Percentiles rank a stretch among this genome's conserved stretches.
Conservation (phyloP, 768 basidiomycete genomes). For the Tricholoma terreum region DNA sequence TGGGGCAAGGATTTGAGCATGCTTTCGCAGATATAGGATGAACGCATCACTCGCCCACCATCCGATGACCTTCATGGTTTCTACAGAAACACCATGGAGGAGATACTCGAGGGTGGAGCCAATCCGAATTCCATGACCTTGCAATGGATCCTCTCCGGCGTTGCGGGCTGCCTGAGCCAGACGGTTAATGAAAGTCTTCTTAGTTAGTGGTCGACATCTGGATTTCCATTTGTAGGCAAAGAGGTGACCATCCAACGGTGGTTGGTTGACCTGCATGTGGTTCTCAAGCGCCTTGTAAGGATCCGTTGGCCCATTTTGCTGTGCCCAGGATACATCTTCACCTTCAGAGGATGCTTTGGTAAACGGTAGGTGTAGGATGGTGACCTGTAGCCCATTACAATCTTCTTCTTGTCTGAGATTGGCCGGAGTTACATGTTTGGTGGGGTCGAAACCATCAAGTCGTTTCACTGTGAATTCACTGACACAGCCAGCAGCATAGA, state of each 20-base stretch:
- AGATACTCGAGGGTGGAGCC: no score
- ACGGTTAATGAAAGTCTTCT: no score
- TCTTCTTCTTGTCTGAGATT: background rate
- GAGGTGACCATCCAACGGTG: background rate
- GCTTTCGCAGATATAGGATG: constrained; percentile 4
- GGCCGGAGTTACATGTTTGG: background rate
- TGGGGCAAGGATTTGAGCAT: constrained; percentile 11
- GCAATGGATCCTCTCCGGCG: background rate
- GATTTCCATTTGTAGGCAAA: no score
- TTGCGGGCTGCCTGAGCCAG: background rate
- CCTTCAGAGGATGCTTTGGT: constrained; percentile 11
- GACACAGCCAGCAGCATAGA: constrained; percentile 12
- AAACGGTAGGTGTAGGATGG: constrained; percentile 6
- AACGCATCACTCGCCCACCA: no score
- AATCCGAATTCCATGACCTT: no score
- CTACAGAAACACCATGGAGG: no score
- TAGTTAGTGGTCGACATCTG: no score
- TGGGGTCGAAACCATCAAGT: no score
- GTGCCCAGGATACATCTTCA: background rate
- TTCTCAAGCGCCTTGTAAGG: background rate
- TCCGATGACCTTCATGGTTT: no score
- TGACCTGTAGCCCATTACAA: background rate
- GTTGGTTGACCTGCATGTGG: background rate
- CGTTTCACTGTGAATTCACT: no score
- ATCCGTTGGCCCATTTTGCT: background rate